Percentiles rank a stretch among this genome's conserved stretches.
These are phyloP conservation scores for Pestalotiopsis sp. DNA, from an alignment of 2,329 filamentous ascomycete species.

Conservation along the genomic window DNA sequence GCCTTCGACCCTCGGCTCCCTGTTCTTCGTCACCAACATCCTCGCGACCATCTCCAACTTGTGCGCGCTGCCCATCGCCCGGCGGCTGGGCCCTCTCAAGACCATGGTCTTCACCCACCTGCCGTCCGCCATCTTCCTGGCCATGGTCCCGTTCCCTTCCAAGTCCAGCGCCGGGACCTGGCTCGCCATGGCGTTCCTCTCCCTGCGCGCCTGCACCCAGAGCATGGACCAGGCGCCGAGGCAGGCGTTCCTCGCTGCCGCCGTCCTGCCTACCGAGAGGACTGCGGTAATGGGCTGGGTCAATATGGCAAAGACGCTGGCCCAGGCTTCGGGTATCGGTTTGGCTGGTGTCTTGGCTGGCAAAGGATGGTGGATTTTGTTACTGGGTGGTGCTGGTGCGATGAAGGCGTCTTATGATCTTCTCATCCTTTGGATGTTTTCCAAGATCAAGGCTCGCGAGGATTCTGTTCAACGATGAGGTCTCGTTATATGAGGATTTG, in stretches of 20 bases:
- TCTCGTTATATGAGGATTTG: too few relatives aligned
- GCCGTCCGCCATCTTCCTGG: constrained; percentile 49
- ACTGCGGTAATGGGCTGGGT: constrained; percentile 56
- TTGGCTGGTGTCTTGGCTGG: constrained; percentile 49
- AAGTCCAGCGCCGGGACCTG: constrained; percentile 23
- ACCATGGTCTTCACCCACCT: constrained; percentile 42
- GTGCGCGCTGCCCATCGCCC: constrained; percentile 18
- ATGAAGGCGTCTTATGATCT: constrained; percentile 50
- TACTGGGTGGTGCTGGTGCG: constrained; percentile 49
- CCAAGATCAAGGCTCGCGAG: too few relatives aligned
- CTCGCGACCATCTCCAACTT: constrained; percentile 21
- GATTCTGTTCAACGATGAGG: too few relatives aligned
- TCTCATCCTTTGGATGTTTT: background rate
- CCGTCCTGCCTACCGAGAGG: constrained; percentile 50
- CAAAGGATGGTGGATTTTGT: constrained; percentile 45
- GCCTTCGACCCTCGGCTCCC: constrained; percentile 20
- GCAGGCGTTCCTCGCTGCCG: constrained; percentile 51
- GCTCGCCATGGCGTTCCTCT: constrained; percentile 40
- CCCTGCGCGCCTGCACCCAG: constrained; percentile 46
- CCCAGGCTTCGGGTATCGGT: constrained; percentile 48
- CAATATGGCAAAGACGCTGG: constrained; percentile 52
- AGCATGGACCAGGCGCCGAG: constrained; percentile 57
- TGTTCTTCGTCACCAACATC: constrained; percentile 25
- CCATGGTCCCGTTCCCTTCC: constrained; percentile 42
- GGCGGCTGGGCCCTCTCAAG: constrained; percentile 22